Conservation (phyloP, 2,329 filamentous ascomycete genomes). For the Aspergillus quadrilineatus region DNA sequence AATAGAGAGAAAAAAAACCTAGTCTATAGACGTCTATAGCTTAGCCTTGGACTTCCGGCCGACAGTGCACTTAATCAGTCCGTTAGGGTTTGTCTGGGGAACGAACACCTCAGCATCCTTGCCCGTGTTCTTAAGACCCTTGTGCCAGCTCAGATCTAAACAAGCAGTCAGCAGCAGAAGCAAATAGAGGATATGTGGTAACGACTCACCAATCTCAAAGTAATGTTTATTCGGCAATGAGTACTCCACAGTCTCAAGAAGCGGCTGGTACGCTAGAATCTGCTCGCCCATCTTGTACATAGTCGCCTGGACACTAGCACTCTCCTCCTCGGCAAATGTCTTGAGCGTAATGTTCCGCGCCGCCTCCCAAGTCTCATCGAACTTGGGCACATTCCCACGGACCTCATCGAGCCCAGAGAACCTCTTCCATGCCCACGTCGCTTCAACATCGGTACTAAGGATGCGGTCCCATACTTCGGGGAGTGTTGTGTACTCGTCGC, state of each 20-base stretch:
- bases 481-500: slow-evolving; percentile 90
- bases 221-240: slow-evolving; percentile 97
- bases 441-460: slow-evolving; percentile 87
- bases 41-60: slow-evolving; percentile 35
- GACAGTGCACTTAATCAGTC: slow-evolving; percentile 92
- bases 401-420: slow-evolving; percentile 69
- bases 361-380: slow-evolving; percentile 74
- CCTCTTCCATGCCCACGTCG: slow-evolving; percentile 78
- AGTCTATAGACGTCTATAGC: slow-evolving; percentile 33
- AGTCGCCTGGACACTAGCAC: slow-evolving; percentile 89
- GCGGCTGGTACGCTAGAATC: slow-evolving; percentile 74
- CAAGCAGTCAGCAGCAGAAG: slow-evolving; percentile 10
- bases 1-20: slow-evolving; percentile 5
- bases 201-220: slow-evolving; percentile 72
- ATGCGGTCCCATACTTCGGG: slow-evolving; percentile 93
- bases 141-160: slow-evolving; percentile 94
- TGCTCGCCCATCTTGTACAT: slow-evolving; percentile 98
- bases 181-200: slow-evolving; percentile 32
- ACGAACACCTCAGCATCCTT: slow-evolving; percentile 94
- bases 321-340: slow-evolving; percentile 85
- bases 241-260: slow-evolving; percentile 73
- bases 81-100: slow-evolving; percentile 89
- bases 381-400: slow-evolving; percentile 61
- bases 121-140: slow-evolving; percentile 90
- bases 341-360: slow-evolving; percentile 86